Base-by-base conservation (phyloP, 495 filamentous ascomycete species). In the Aspergillus steynii region DNA sequence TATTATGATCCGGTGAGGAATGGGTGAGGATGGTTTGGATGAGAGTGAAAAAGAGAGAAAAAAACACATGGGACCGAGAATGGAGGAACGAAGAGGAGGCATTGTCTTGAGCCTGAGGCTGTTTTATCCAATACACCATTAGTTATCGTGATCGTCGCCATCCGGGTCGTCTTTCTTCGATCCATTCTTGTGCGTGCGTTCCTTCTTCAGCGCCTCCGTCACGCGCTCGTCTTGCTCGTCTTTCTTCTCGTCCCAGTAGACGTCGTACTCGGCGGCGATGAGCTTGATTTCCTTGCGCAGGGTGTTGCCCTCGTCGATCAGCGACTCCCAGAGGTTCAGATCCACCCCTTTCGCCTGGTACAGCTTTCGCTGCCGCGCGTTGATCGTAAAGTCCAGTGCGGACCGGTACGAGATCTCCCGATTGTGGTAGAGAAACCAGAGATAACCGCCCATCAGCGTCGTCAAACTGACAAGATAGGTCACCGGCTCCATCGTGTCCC, bases 341-440 rank as follows among this genome's bases (percentile, higher is more conserved):
- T 97, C 90, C 60, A 98, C 89, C 0, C 91, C 90, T 32, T 84
- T 83, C 37, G 74, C 72, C 63, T 89, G 78, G 66, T 97, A 97
- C 26, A 96, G 78, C 65, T 87, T 84, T 55, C 84, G 81, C 76
- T 96, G 93, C 4, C 93, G 81, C 25, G 86, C 76, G 48, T 83
- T 90, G 42, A 97, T 88, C 1, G 93, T 96, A 59, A 93, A 83
- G 67, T 95, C 95, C 68, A 96, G 83, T 27, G 92, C 92, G 5
- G 88, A 86, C 60, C 88, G 86, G 74, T 96, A 96, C 48, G 84
- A 89, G 25, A 96, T 88, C 74, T 96, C 92, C 49, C 91, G 86
- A 74, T 93, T 96, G 71, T 96, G 89, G 73, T 93, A 96, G 10
- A 98, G 80, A 68, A 97, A 97, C 89, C 92, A 97, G 62, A 96